Evolutionary conservation across 140 eudicot genomes (phyloP), one percentile per base, ranked within the genome.

Genomic region (Stevia rebaudiana): DNA sequence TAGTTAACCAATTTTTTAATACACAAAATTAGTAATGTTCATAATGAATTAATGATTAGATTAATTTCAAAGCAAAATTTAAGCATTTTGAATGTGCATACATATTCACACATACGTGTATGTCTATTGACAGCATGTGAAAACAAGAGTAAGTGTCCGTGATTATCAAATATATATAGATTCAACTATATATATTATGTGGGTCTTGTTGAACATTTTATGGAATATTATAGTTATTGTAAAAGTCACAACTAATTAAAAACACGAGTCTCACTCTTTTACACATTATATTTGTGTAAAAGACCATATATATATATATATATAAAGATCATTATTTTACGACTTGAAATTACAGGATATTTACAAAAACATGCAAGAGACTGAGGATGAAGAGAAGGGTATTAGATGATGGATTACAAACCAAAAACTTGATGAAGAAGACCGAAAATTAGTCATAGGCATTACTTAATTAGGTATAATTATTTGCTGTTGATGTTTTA

Each of bases 331-430:
- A 64, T 24, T 1, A 31, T 2, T 11, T 33, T 44, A 19, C 37
- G 11, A 10, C 6, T 31, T 41, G 5, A 61, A 30, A 41, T 63
- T 59, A 41, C 94, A 85, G 94, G 81, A 85, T 85, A 85, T 85
- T 85, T 46, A 63, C 61, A 5, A 81, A 79, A 57, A 60, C 94
- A 3, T 85, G 94, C 79, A 85, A 81, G 74, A 74, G 84, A 74
- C 63, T 85, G 54, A 79, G 94, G 81, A 73, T 85, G 55, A 85
- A 73, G 88, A 81, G 76, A 51, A 79, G 59, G 50, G 70, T 31
- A 6, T 40, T 71, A 0, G 87, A 78, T 28, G 83, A 76, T 51
- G 87, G 72, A 59, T 79, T 76, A 43, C 75, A 74, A 25, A 69
- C 82, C 11, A 74, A 84, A 51, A 76, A 70, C 63, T 52, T 63